Evolutionary conservation across 345 rosid genomes (phyloP), one percentile per base, ranked within the genome.

Genomic region (Acer yangbiense): DNA sequence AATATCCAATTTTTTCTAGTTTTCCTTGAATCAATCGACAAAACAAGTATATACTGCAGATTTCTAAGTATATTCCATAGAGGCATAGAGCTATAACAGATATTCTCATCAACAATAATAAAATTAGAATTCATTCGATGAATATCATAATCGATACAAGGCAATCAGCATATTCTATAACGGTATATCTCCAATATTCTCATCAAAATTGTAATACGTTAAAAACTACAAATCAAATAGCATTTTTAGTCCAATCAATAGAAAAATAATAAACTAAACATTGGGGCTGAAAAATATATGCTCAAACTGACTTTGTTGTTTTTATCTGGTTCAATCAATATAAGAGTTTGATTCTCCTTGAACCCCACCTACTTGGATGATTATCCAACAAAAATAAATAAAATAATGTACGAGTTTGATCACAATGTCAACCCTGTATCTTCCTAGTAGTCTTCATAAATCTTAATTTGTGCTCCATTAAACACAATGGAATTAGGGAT

Each of bases 11-110:
- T 74, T 18, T 18, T 29, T 14, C 2, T 8, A 52, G 43, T 48
- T 74, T 64, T 25, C 69, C 77, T 74, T 27, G 77, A 64, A 64
- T 25, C 69, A 48, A 48, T 64, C 70, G 77, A 50, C 0, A 12
- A 39, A 64, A 64, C 43, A 74, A 74, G 21, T 27, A 18, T 44
- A 74, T 65, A 9, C 64, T 18, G 7, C 12, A 20, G 21, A 8
- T 20, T 18, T 21, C 25, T 6, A 58, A 6, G 55, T 9, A 62
- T 13, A 73, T 73, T 61, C 76, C 54, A 23, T 61, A 23, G 14
- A 3, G 46, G 68, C 54, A 23, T 61, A 23, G 14, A 3, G 46
- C 35, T 20, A 25, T 21, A 20, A 20, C 32, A 20, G 43, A 20
- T 43, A 43, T 62, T 62, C 76, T 41, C 39, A 14, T 61, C 3